These are phyloP conservation scores for Trypanosoma grayi DNA, from an alignment of 208 protist species.

Conservation along the genomic window DNA sequence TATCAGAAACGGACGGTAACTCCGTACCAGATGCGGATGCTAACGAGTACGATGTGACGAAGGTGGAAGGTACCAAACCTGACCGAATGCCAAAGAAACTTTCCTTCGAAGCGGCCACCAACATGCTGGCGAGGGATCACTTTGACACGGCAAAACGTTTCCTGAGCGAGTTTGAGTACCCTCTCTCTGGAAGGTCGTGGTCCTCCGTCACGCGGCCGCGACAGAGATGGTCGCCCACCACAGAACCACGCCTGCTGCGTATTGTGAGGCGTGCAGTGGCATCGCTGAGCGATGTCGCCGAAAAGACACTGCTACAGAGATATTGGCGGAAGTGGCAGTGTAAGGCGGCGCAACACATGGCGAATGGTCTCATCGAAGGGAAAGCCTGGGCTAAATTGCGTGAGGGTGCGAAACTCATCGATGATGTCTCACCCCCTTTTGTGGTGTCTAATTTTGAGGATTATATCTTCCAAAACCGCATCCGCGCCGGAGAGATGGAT, in stretches of 20 bases:
- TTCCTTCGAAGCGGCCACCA: not conserved
- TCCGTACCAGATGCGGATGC: not conserved
- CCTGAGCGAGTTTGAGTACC: not conserved
- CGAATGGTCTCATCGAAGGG: slow-evolving; percentile 9
- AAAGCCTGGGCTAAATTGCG: slow-evolving; percentile 2
- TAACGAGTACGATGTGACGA: too few species aligned
- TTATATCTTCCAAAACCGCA: slow-evolving; percentile 26
- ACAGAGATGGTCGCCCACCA: not conserved
- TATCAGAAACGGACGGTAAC: slow-evolving; percentile 9
- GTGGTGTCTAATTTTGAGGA: slow-evolving; percentile 28
- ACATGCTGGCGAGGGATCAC: not conserved
- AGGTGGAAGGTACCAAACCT: not conserved
- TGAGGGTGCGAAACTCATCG: slow-evolving; percentile 16
- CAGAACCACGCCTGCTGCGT: not conserved
- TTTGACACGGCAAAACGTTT: slow-evolving; percentile 1
- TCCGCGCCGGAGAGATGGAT: not conserved
- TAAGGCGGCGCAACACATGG: slow-evolving; percentile 2
- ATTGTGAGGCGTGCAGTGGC: not conserved
- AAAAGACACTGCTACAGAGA: not conserved
- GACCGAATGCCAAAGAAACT: not conserved
- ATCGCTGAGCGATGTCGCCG: not conserved
- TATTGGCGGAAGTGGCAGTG: slow-evolving; percentile 19
- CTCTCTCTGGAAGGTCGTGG: not conserved
- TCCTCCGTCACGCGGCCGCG: not conserved
- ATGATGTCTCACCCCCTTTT: slow-evolving; percentile 39